Evolutionary conservation across 352 stramenopile genomes (phyloP).

Genomic region (Globisporangium paddicum): DNA sequence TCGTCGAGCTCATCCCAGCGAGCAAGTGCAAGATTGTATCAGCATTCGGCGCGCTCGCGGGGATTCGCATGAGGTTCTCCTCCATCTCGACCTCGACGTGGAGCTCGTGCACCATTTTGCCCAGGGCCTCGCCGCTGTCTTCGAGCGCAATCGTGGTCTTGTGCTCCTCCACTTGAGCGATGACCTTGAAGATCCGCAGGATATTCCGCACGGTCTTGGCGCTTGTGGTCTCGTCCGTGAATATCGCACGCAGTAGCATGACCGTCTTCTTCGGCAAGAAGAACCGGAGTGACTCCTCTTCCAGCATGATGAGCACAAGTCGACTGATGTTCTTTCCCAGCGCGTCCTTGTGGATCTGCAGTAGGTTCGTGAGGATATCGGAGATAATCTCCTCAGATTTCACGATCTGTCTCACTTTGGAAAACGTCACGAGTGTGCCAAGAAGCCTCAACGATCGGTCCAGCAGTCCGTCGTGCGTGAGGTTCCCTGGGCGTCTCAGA

Average conservation of each 20-base stretch:
- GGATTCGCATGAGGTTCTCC: slow-evolving; percentile 18
- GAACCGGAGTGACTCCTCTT: slow-evolving; percentile 75
- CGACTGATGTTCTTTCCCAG: slow-evolving; percentile 65
- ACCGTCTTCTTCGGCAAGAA: slow-evolving; percentile 81
- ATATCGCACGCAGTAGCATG: slow-evolving; percentile 47
- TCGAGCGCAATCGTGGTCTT: slow-evolving; percentile 67
- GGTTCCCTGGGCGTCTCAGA: slow-evolving; percentile 27
- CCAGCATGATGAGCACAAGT: slow-evolving; percentile 50
- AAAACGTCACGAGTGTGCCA: slow-evolving; percentile 51
- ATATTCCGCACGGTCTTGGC: slow-evolving; percentile 68
- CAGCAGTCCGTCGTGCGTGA: slow-evolving; percentile 44
- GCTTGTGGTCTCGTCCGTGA: slow-evolving; percentile 32
- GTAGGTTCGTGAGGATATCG: slow-evolving; percentile 51
- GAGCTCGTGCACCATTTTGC: slow-evolving; percentile 48
- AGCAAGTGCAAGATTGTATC: slow-evolving; percentile 38
- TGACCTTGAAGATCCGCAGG: slow-evolving; percentile 42
- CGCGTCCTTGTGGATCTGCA: slow-evolving; percentile 49
- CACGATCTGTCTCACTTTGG: slow-evolving; percentile 46
- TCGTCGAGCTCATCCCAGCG: slow-evolving; percentile 27
- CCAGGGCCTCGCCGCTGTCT: slow-evolving; percentile 54
- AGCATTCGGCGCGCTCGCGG: slow-evolving; percentile 28
- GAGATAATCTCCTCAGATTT: slow-evolving; percentile 73
- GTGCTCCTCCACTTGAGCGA: slow-evolving; percentile 70
- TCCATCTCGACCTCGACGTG: slow-evolving; percentile 14
- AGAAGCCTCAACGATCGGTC: slow-evolving; percentile 59